A percentile compares a stretch with the other conserved stretches of the same genome.
phyloP scores from a whole-genome alignment of 2,329 filamentous ascomycete genomes.

The Colletotrichum sp. region DNA sequence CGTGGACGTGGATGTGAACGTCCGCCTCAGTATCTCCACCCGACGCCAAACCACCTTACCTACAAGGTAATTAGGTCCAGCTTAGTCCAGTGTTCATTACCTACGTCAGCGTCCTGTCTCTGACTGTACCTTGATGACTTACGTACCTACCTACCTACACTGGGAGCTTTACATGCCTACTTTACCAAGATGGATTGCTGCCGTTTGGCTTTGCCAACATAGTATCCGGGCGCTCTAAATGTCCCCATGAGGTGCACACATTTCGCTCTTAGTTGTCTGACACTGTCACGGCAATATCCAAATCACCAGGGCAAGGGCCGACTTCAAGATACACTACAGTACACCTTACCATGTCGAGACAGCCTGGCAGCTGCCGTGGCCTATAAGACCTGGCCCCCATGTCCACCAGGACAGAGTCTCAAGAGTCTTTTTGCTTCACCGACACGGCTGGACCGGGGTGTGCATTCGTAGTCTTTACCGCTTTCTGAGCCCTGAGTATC shows the following conservation, averaged over 20 bases:
- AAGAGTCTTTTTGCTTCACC: neutral
- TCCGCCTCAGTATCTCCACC: too few species aligned
- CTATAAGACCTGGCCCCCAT: neutral
- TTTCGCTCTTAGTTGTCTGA: neutral
- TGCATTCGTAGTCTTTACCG: neutral
- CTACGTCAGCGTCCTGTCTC: neutral
- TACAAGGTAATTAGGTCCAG: too few species aligned
- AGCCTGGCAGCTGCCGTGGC: neutral
- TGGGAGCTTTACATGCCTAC: neutral
- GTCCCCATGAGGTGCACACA: neutral
- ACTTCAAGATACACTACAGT: neutral
- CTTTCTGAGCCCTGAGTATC: neutral
- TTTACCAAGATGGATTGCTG: neutral
- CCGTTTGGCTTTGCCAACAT: neutral
- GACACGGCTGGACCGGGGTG: neutral
- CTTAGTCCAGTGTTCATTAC: neutral
- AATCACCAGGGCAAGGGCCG: neutral
- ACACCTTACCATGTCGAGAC: neutral
- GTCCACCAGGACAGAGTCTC: neutral
- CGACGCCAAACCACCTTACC: neutral
- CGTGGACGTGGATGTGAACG: neutral
- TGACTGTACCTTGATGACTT: neutral
- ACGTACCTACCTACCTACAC: neutral
- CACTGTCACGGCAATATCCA: neutral
- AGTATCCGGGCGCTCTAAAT: neutral